phyloP scores from a whole-genome alignment of 768 basidiomycete genomes.

The Peribolospora baueri region DNA sequence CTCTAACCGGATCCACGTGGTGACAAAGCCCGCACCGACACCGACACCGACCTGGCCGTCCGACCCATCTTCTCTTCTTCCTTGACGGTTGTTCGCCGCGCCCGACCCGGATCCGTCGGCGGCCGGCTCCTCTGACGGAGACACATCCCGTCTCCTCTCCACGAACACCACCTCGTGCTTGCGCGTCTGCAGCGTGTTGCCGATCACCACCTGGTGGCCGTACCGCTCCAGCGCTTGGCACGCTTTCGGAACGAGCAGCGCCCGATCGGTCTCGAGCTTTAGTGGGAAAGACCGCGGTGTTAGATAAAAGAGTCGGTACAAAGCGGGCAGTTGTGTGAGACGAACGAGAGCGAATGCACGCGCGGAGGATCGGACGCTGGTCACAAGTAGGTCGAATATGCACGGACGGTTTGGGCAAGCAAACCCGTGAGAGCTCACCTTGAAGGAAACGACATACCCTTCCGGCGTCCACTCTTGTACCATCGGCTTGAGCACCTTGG shows the following conservation, averaged over 20 bases:
- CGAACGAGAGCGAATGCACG: not conserved
- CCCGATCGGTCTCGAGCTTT: constrained; percentile 75
- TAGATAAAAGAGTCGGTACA: not conserved
- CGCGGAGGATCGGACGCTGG: not conserved
- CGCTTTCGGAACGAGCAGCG: constrained; percentile 72
- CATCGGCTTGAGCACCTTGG: constrained; percentile 78
- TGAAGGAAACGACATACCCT: constrained; percentile 89
- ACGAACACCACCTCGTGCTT: constrained; percentile 87
- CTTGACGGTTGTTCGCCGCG: constrained; percentile 7
- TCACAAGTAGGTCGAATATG: not conserved
- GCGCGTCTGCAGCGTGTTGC: constrained; percentile 73
- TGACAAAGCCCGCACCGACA: not conserved
- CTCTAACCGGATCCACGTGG: constrained; percentile 12
- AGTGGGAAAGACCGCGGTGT: not conserved
- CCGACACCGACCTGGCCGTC: constrained; percentile 4
- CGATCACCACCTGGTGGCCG: constrained; percentile 91
- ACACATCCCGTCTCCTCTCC: constrained; percentile 9
- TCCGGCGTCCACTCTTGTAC: constrained; percentile 80
- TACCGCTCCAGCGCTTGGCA: constrained; percentile 68
- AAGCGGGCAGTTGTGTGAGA: not conserved
- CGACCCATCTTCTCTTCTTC: constrained; percentile 18
- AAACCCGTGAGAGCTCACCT: constrained; percentile 28
- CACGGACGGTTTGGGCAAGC: not conserved
- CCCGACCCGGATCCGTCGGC: not conserved
- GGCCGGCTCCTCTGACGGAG: constrained; percentile 4